These are phyloP conservation scores for Aspergillus versicolor DNA, from an alignment of 2,329 filamentous ascomycete species.

Conservation along the genomic window DNA sequence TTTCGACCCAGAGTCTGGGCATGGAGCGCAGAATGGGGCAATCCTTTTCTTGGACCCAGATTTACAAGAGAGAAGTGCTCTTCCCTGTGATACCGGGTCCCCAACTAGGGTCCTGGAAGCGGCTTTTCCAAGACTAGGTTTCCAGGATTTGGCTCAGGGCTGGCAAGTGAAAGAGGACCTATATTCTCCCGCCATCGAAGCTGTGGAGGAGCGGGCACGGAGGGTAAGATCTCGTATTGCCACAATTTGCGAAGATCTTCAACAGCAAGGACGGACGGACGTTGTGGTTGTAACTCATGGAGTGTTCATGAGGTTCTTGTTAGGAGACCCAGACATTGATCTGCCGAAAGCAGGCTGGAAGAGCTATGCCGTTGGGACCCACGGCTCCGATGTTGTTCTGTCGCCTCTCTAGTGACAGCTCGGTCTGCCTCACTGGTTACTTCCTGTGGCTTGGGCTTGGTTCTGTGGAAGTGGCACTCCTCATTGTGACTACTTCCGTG, in stretches of 20 bases:
- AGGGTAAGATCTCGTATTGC: neutral
- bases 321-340: neutral
- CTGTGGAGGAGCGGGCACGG: neutral
- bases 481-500: too few species aligned
- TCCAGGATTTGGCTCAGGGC: neutral
- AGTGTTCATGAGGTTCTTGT: conserved; percentile 1
- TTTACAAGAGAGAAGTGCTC: neutral
- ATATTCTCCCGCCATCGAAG: neutral
- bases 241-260: neutral
- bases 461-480: too few species aligned
- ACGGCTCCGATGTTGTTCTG: conserved; percentile 6
- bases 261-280: neutral
- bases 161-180: too few species aligned
- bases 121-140: neutral
- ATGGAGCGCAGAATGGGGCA: neutral
- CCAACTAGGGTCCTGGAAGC: neutral
- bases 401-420: too few species aligned
- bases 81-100: neutral
- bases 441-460: too few species aligned
- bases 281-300: neutral
- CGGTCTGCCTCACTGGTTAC: too few species aligned
- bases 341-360: conserved; percentile 2
- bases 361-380: conserved; percentile 2
- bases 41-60: neutral
- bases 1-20: neutral